These are phyloP conservation scores for Fusarium decemcellulare DNA, from an alignment of 2,329 filamentous ascomycete genomes.

Conservation along the genomic window DNA sequence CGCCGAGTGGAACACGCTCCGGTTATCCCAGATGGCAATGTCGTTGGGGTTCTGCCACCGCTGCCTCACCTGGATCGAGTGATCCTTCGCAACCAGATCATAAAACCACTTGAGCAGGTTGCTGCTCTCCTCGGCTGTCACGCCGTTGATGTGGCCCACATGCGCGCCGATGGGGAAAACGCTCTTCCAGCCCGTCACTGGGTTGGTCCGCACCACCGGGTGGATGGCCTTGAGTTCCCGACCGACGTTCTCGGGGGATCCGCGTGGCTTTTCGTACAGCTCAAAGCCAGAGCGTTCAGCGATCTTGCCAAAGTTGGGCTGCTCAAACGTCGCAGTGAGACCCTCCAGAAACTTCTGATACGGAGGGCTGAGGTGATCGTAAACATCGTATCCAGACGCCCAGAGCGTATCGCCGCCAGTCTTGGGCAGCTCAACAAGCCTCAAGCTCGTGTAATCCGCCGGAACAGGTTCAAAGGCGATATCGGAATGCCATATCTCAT, in stretches of 20 bases:
- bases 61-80: conserved; percentile 67
- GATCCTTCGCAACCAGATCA: conserved; percentile 66
- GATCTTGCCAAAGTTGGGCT: conserved; percentile 64
- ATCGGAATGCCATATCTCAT: conserved; percentile 69
- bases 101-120: conserved; percentile 67
- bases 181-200: conserved; percentile 71
- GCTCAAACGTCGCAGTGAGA: conserved; percentile 68
- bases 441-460: conserved; percentile 72
- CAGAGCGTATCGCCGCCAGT: conserved; percentile 74
- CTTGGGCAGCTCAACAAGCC: conserved; percentile 66
- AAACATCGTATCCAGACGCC: conserved; percentile 77
- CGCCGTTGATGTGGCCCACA: conserved; percentile 64
- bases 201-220: conserved; percentile 70
- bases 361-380: conserved; percentile 71
- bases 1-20: conserved; percentile 68
- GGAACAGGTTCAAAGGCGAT: conserved; percentile 77
- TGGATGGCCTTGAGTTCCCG: conserved; percentile 63
- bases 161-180: conserved; percentile 68
- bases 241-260: conserved; percentile 66
- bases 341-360: conserved; percentile 71
- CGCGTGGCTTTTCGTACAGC: conserved; percentile 61
- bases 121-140: conserved; percentile 63
- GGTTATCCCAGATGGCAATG: conserved; percentile 71
- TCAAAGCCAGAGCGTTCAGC: conserved; percentile 61
- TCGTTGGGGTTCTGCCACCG: conserved; percentile 63